These are phyloP conservation scores for Jimgerdemannia flammicorona DNA, from an alignment of 192 early-diverging fungal species.

Conservation along the genomic window DNA sequence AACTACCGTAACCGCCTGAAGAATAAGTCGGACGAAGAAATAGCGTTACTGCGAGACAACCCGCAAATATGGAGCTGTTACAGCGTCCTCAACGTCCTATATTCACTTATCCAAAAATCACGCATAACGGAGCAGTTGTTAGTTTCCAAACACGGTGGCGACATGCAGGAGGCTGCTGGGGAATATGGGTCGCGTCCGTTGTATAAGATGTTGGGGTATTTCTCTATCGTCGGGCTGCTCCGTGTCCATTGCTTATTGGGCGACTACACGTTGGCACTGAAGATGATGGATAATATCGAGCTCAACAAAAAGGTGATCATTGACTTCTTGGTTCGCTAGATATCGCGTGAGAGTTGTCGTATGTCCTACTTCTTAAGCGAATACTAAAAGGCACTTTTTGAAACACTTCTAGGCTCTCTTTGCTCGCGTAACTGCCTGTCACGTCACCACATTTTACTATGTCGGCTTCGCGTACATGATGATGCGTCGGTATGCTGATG, in stretches of 20 bases:
- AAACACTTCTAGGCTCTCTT: conserved; percentile 64
- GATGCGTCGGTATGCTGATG: conserved; percentile 96
- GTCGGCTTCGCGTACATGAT: conserved; percentile 98
- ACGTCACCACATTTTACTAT: conserved; percentile 97
- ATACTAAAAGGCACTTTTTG: neutral
- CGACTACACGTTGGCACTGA: conserved; percentile 93
- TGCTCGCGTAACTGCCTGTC: conserved; percentile 94
- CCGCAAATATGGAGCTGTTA: conserved; percentile 93
- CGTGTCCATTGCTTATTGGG: conserved; percentile 95
- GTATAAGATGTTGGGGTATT: conserved; percentile 98
- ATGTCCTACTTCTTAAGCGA: neutral
- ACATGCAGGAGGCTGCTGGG: conserved; percentile 83
- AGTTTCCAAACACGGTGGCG: conserved; percentile 85
- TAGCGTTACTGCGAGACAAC: conserved; percentile 78
- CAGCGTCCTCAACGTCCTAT: conserved; percentile 94
- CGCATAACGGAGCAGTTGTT: conserved; percentile 91
- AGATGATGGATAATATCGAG: conserved; percentile 96
- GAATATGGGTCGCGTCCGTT: conserved; percentile 85
- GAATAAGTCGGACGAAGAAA: conserved; percentile 78
- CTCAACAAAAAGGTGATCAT: conserved; percentile 70
- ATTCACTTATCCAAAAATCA: conserved; percentile 94
- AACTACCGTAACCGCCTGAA: conserved; percentile 86
- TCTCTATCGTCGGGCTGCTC: conserved; percentile 86
- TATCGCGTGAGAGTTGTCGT: neutral
- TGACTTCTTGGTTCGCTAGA: neutral